Evolutionary conservation across 768 basidiomycete genomes (phyloP).

Genomic region (Jaapia argillacea): DNA sequence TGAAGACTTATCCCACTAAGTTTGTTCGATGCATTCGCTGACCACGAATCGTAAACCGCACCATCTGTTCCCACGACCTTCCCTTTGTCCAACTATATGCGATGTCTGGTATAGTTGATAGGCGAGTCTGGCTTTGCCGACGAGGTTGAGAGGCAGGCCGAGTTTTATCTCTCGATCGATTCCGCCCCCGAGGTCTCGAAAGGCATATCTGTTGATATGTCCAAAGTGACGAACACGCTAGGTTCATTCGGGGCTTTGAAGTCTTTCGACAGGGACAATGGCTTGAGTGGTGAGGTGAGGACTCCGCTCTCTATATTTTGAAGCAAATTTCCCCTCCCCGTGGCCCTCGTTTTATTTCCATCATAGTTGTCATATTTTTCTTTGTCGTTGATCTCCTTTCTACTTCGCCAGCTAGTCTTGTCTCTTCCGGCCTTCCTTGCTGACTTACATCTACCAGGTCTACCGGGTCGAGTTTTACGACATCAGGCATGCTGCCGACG

Average conservation of each 20-base stretch:
- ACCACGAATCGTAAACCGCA: background rate
- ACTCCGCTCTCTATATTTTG: background rate
- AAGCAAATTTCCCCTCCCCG: background rate
- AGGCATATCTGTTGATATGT: slow-evolving; percentile 10
- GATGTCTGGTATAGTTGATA: slow-evolving; percentile 30
- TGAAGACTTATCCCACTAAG: background rate
- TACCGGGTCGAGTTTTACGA: slow-evolving; percentile 66
- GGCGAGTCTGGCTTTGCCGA: slow-evolving; percentile 40
- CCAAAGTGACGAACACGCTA: slow-evolving; percentile 17
- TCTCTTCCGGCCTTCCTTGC: background rate
- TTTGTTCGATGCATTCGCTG: background rate
- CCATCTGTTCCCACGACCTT: background rate
- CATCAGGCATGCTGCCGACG: slow-evolving; percentile 40
- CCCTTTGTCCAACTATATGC: slow-evolving; percentile 4
- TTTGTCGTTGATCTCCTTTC: no score
- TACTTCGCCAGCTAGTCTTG: slow-evolving; percentile 5
- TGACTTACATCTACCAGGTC: no score
- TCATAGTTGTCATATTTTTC: no score
- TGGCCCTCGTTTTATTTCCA: no score
- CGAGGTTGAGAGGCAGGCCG: slow-evolving; percentile 35
- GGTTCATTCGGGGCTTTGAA: slow-evolving; percentile 23
- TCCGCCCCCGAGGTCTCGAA: no score
- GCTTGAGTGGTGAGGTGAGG: background rate
- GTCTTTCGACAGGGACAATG: slow-evolving; percentile 9
- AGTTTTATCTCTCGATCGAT: slow-evolving; percentile 41